Evolutionary conservation across 179 eudicot species (phyloP), one percentile per base, ranked within the genome.

Genomic region (Silene vulgaris): DNA sequence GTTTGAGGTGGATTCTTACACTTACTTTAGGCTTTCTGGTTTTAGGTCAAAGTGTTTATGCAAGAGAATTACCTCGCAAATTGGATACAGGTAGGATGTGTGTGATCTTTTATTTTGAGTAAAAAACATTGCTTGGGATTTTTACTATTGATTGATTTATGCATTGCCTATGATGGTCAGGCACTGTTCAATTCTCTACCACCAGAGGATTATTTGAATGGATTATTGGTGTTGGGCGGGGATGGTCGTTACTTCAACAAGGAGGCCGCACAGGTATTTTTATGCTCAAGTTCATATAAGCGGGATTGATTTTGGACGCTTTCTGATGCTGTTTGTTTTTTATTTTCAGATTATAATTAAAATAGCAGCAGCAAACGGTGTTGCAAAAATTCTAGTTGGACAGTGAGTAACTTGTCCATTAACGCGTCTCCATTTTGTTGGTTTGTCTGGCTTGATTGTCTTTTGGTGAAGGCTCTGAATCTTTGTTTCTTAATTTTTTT

Each of bases 321-420:
- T 26, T 59, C 16, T 13, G 56, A 72, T 77, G 43, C 29, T 45
- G 20, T 52, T 45, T 69, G 23, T 54, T 68, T 71, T 68, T 35
- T 35, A 40, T 69, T 17, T 69, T 77, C 89, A 90, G 98, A 80
- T 88, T 71, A 94, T 94, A 43, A 88, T 90, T 71, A 94, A 94
- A 81, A 92, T 94, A 68, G 97, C 98, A 21, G 98, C 97, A 0
- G 98, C 96, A 30, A 94, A 94, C 82, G 96, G 98, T 28, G 99
- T 95, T 78, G 87, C 90, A 32, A 87, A 92, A 85, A 88, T 95
- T 68, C 79, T 92, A 86, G 93, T 95, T 74, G 99, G 99, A 78
- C 87, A 86, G 98, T 92, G 82, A 89, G 98, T 90, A 64, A 65
- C 64, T 71, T 59, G 23, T 63, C 56, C 43, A 40, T 19, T 37